phyloP scores from a whole-genome alignment of 805 yeast genomes.

The Schizosaccharomyces japonicus region DNA sequence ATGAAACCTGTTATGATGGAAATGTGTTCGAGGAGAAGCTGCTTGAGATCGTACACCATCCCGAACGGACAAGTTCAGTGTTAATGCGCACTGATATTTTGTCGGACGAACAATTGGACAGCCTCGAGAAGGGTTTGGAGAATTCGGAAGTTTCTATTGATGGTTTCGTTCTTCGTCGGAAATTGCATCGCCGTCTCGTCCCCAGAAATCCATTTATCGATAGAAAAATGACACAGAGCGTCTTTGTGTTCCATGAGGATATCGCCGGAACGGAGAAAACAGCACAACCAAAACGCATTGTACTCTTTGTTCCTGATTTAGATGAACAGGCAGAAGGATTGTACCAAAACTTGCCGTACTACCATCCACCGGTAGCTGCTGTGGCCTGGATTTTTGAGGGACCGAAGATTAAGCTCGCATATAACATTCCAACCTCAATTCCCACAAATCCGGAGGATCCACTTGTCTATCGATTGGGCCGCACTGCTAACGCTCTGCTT shows the following conservation, averaged over 20 bases:
- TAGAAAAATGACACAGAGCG: conserved; percentile 47
- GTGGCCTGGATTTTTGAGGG: conserved; percentile 33
- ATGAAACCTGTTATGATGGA: neutral
- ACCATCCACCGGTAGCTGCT: conserved; percentile 63
- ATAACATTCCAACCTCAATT: no score
- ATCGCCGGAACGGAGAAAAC: conserved; percentile 17
- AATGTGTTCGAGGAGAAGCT: neutral
- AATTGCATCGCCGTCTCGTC: conserved; percentile 58
- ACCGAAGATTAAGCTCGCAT: neutral
- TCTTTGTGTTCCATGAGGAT: conserved; percentile 8
- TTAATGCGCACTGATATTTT: conserved; percentile 66
- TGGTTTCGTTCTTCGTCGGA: conserved; percentile 10
- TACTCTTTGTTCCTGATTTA: conserved; percentile 63
- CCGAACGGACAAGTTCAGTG: neutral
- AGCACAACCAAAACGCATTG: no score
- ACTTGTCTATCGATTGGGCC: conserved; percentile 32
- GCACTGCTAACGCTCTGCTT: conserved; percentile 61
- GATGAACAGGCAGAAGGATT: conserved; percentile 9
- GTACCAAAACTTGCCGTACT: conserved; percentile 51
- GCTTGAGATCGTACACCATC: conserved; percentile 2
- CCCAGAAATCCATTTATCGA: conserved; percentile 83
- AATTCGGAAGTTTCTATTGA: neutral
- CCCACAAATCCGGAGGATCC: neutral
- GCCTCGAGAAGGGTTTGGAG: conserved; percentile 5
- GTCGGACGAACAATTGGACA: conserved; percentile 9